Conservation (phyloP, 305 asterid genomes). For the Rubia occidens region DNA sequence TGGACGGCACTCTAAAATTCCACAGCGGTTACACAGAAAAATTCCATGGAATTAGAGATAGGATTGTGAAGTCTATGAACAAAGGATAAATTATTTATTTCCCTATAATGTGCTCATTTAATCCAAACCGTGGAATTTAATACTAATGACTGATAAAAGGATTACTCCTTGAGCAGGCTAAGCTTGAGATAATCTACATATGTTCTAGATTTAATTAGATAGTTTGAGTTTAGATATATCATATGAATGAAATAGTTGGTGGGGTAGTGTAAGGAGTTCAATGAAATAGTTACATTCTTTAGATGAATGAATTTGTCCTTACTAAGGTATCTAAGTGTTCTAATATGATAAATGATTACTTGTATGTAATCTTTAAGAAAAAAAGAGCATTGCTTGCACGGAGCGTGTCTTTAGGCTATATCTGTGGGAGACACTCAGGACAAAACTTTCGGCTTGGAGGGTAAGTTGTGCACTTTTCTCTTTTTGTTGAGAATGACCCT, state of each 20-base stretch:
- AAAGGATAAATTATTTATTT: no score
- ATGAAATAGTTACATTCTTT: background rate
- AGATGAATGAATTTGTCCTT: background rate
- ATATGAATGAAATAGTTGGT: constrained; percentile 72
- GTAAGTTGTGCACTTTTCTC: constrained; percentile 28
- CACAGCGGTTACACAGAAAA: no score
- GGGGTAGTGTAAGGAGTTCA: constrained; percentile 34
- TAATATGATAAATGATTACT: background rate
- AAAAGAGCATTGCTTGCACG: constrained; percentile 13
- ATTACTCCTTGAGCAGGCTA: no score
- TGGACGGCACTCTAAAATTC: no score
- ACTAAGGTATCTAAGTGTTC: background rate
- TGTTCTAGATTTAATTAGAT: no score
- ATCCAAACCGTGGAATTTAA: no score
- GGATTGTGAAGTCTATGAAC: no score
- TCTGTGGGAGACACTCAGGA: constrained; percentile 57
- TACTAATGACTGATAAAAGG: no score
- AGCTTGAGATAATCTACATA: no score
- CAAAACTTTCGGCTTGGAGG: constrained; percentile 77
- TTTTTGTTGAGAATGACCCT: background rate
- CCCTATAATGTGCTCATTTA: no score
- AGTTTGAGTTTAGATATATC: constrained; percentile 21
- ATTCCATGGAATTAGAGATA: no score
- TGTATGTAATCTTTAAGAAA: no score
- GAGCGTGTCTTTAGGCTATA: constrained; percentile 61